Base-by-base conservation (phyloP, 2,329 filamentous ascomycete species). In the Pestalotiopsis sp. region DNA sequence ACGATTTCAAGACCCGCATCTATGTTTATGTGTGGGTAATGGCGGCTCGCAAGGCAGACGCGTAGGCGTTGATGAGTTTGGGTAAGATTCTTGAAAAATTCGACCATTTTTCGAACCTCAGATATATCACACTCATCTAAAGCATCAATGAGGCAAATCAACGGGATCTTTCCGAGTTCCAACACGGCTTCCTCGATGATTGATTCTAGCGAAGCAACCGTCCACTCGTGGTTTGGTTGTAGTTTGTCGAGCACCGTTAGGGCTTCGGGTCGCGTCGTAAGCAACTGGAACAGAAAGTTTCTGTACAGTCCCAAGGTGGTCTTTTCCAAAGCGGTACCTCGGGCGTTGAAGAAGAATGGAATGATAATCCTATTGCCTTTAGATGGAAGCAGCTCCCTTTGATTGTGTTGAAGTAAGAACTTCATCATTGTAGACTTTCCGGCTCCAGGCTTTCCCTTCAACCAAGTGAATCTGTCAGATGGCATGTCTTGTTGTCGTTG, bases 331-430 rank as follows among this genome's bases (percentile, higher is more conserved):
- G 75, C 66, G 0, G 75, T 73, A 0, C 84, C 84, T 64, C 83
- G 74, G 0, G 83, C 83, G 67, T 85, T 83, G 77, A 87, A 87
- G 77, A 86, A 87, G 73, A 85, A 87, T 0, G 75, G 76, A 5
- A 77, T 69, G 6, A 74, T 66, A 4, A 72, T 66, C 7, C 38
- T 39, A 58, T 66, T 2, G 84, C 86, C 20, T 74, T 74, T 9
- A n/a, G 3, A n/a, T 49, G 4, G 1, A 49, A 49, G 2, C 45
- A 49, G 7, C 9, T 49, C 4, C 3, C 25, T 31, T 9, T 17
- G 64, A 68, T 12, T 73, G 12, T 56, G 25, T 25, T 17, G 57
- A 25, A 39, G 23, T 3, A 61, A 63, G 25, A 69, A 69, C n/a
- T 66, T 66, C 68, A 69, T 66, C 57, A 69, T 23, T 11, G 68